Percentiles rank a stretch among this genome's conserved stretches.
Evolutionary conservation across 345 rosid genomes (phyloP).

Genomic region (Arabidopsis thaliana): DNA sequence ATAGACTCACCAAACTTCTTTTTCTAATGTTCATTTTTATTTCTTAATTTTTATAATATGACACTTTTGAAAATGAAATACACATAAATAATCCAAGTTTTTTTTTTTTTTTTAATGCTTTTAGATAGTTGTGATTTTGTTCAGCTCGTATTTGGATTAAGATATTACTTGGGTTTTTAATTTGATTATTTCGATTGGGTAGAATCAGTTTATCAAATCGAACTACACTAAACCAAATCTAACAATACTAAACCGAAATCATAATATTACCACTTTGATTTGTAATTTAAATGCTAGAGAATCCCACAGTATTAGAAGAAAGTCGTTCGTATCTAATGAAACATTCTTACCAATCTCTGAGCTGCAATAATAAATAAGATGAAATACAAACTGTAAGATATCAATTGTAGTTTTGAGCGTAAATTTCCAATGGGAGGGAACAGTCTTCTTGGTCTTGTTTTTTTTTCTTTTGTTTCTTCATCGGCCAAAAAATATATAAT

Average conservation of each 20-base stretch:
- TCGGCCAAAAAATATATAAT: constrained; percentile 35
- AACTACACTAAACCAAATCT: neutral
- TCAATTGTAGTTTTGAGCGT: constrained; percentile 21
- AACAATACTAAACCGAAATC: neutral
- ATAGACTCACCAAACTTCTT: constrained; percentile 38
- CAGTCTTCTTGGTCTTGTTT: neutral
- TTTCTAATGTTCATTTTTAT: neutral
- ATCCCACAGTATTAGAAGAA: neutral
- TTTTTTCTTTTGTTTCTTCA: neutral
- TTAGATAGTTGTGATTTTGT: too few relatives aligned
- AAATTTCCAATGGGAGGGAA: neutral
- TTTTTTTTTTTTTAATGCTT: too few relatives aligned
- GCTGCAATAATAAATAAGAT: neutral
- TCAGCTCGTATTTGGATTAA: too few relatives aligned
- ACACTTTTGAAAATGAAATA: too few relatives aligned
- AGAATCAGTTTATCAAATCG: too few relatives aligned
- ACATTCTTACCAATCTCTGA: constrained; percentile 4
- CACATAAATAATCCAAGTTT: too few relatives aligned
- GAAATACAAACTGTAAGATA: neutral
- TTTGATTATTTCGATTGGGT: too few relatives aligned
- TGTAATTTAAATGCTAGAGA: neutral
- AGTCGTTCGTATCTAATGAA: neutral
- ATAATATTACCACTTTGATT: neutral
- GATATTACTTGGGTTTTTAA: too few relatives aligned
- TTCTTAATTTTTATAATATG: too few relatives aligned